phyloP scores from a whole-genome alignment of 768 basidiomycete genomes.

The Suillus tomentosus region DNA sequence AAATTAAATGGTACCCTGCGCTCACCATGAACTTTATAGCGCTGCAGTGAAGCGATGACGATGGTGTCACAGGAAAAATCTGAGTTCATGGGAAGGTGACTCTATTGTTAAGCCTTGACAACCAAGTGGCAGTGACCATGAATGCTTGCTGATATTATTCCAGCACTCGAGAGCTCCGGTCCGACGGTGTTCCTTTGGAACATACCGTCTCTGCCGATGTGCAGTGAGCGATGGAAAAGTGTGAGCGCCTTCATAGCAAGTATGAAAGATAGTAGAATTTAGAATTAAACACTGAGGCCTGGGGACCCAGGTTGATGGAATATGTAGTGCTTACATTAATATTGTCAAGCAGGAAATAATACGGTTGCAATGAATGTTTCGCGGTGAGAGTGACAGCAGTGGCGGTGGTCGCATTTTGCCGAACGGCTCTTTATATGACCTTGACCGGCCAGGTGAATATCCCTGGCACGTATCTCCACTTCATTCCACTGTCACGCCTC shows the following conservation, averaged over 20 bases:
- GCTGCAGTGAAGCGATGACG: constrained; percentile 1
- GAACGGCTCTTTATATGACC: constrained; percentile 14
- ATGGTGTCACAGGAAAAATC: constrained; percentile 3
- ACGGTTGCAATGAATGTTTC: neutral
- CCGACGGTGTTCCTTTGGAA: constrained; percentile 19
- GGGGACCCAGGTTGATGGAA: neutral
- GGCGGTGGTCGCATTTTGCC: constrained; percentile 19
- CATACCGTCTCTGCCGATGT: constrained; percentile 14
- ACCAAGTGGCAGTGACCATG: constrained; percentile 19
- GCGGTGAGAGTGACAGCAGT: constrained; percentile 9
- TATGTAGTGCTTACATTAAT: neutral
- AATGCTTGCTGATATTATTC: constrained; percentile 13
- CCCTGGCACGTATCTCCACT: constrained; percentile 11
- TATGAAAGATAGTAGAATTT: neutral
- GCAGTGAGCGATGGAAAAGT: neutral
- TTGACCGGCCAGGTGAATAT: constrained; percentile 1
- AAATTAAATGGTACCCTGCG: neutral
- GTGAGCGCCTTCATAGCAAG: neutral
- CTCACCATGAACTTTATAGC: neutral
- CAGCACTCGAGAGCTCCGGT: constrained; percentile 12
- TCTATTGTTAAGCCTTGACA: constrained; percentile 22
- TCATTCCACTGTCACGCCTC: constrained; percentile 7
- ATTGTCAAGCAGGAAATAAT: neutral
- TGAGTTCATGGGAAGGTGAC: constrained; percentile 15
- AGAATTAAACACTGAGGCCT: neutral